Evolutionary conservation across 1,284 basidiomycete genomes (phyloP), one percentile per base, ranked within the genome.

Genomic region (Austroboletus novae-zelandiae): DNA sequence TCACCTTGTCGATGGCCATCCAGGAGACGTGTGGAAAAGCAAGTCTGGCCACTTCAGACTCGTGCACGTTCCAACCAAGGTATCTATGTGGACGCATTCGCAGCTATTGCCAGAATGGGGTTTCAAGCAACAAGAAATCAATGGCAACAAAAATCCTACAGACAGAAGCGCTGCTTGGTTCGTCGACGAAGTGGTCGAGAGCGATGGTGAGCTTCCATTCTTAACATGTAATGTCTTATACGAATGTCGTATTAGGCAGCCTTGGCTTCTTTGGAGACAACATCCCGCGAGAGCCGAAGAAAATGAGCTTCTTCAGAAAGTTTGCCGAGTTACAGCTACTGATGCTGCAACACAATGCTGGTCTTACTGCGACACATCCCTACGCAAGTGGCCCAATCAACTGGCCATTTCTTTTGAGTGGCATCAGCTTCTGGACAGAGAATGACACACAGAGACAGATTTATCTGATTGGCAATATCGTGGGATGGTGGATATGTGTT

Each of bases 351-450:
- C 96, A 99, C 74, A 99, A 99, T 65, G 92, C 94, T 11, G 95
- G 94, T 15, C 76, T 99, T 50, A 98, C 94, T 20, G 88, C 92
- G 17, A 89, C 86, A 11, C 97, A 99, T 68, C 97, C 97, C 36
- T 99, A 99, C 67, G 94, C 95, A 1, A 91, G 89, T 52, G 80
- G 80, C 13, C 95, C 97, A 1, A 88, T 98, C 71, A 95, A 97
- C 67, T 99, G 97, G 97, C 97, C 97, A 1, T 98, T 99, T 82
- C 79, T 95, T 43, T 73, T 98, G 31, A 89, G 79, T 55, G 97
- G 97, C 45, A 98, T 99, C 71, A 94, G 91, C 62, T 99, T 99
- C 80, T 99, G 97, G 97, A 98, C 96, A 1, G 78, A 92, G 61
- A 86, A 79, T 56, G 84, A 88, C 13, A 77, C 78, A 15, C 85